Base-by-base conservation (phyloP, 2,329 filamentous ascomycete genomes). In the Fusarium kyushuense region DNA sequence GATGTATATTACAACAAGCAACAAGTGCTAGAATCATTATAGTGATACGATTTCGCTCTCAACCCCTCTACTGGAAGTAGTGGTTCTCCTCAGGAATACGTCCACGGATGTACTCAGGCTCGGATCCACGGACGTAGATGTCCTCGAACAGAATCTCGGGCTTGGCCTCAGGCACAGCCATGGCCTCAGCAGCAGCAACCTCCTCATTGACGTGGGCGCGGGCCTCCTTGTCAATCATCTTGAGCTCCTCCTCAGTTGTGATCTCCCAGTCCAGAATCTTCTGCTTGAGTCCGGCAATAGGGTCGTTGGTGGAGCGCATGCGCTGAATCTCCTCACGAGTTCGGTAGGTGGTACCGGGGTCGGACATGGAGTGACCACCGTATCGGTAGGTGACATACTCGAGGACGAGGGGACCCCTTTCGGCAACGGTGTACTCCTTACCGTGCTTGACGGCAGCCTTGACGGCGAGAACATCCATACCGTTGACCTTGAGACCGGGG, bases 331-430 rank as follows among this genome's bases (percentile, higher is more conserved):
- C 96, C 86, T 99, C 96, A 83, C 96, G 94, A 75, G 95, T 97
- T 82, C 94, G 92, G 91, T 99, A 99, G 76, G 96, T 98, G 81
- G 96, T 99, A 81, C 96, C 96, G 63, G 96, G 96, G 82, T 99
- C 96, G 78, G 95, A 98, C 96, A 99, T 99, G 84, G 94, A 97
- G 90, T 99, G 96, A 74, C 96, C 96, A 80, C 96, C 96, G 82
- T 99, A 99, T 78, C 96, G 90, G 91, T 99, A 99, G 76, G 96
- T 99, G 78, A 99, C 94, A 82, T 97, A 99, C 86, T 99, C 96
- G 81, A 97, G 91, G 76, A 99, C 96, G 69, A 99, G 87, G 71
- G 96, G 96, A 67, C 95, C 95, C 81, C 97, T 94, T 80, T 91
- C 94, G 65, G 88, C 85, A 63, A 86, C 83, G 71, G 93, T 91